Evolutionary conservation across 1,139 yeast species (phyloP).

Genomic region (Pichia sp.): DNA sequence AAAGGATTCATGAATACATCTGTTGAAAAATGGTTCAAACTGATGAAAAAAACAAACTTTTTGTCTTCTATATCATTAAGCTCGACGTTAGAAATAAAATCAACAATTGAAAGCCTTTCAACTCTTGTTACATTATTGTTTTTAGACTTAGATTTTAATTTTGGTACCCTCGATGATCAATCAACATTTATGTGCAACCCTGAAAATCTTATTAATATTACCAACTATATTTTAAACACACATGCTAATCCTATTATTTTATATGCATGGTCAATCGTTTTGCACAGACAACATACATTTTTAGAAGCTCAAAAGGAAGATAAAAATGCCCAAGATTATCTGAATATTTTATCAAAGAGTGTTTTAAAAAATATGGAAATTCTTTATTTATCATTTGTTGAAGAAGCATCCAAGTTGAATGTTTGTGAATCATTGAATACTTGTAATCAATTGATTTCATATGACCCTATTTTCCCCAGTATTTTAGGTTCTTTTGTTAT

Average conservation of each 20-base stretch:
- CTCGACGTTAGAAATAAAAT: constrained; percentile 16
- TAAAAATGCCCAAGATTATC: constrained; percentile 16
- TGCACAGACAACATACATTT: constrained; percentile 49
- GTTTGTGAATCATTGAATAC: constrained; percentile 42
- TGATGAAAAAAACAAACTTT: constrained; percentile 42
- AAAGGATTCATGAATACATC: constrained; percentile 29
- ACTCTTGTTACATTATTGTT: constrained; percentile 47
- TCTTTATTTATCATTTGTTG: constrained; percentile 35
- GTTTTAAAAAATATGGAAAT: constrained; percentile 21
- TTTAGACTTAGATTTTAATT: constrained; percentile 48
- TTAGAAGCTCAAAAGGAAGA: constrained; percentile 37
- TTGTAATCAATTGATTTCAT: constrained; percentile 41
- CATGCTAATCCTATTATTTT: constrained; percentile 43
- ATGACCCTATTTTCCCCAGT: constrained; percentile 51
- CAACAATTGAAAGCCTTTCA: constrained; percentile 42
- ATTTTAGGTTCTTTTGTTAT: constrained; percentile 54
- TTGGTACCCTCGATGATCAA: constrained; percentile 34
- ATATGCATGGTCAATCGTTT: constrained; percentile 67
- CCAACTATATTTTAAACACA: constrained; percentile 33
- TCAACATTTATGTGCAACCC: constrained; percentile 42
- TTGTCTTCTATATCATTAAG: constrained; percentile 20
- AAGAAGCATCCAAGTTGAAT: constrained; percentile 40
- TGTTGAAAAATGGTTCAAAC: constrained; percentile 51
- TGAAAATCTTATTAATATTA: constrained; percentile 32
- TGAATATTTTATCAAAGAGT: constrained; percentile 20